phyloP scores from a whole-genome alignment of 2,329 filamentous ascomycete species.

The Elsinoe fawcettii region DNA sequence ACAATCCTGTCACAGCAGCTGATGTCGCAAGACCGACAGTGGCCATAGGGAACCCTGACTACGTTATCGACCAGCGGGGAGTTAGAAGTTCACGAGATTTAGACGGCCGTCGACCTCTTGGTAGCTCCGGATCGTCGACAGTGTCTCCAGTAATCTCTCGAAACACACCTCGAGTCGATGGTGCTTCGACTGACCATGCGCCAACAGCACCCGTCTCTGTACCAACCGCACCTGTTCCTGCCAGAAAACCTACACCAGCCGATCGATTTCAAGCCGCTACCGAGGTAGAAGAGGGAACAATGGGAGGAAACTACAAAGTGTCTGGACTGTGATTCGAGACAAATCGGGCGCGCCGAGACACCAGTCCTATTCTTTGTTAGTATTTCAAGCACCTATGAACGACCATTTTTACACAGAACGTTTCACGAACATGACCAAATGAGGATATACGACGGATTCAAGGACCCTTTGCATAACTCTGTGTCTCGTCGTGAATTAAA shows the following conservation, averaged over 20 bases:
- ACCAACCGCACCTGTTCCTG: slow-evolving; percentile 3
- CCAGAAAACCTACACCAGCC: neutral
- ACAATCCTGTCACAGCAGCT: slow-evolving; percentile 27
- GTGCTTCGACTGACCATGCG: neutral
- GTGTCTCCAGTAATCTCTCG: slow-evolving; percentile 3
- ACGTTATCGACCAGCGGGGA: slow-evolving; percentile 16
- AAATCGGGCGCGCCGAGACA: neutral
- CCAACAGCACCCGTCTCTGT: slow-evolving; percentile 2
- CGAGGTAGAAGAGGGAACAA: slow-evolving; percentile 14
- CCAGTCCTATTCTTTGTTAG: neutral
- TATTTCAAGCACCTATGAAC: neutral
- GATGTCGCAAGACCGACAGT: slow-evolving; percentile 26
- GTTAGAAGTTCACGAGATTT: slow-evolving; percentile 17
- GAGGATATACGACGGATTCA: neutral
- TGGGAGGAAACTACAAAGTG: slow-evolving; percentile 15
- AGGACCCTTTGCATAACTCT: no score
- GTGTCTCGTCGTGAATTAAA: no score
- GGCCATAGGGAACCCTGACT: slow-evolving; percentile 21
- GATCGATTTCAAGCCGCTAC: slow-evolving; percentile 11
- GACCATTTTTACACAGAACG: neutral
- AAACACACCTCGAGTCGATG: neutral
- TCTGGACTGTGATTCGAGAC: neutral
- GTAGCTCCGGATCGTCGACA: slow-evolving; percentile 5
- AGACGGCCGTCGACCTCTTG: neutral
- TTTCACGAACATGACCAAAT: neutral